Evolutionary conservation across 2,329 filamentous ascomycete species (phyloP).

Genomic region (Nemania sp.): DNA sequence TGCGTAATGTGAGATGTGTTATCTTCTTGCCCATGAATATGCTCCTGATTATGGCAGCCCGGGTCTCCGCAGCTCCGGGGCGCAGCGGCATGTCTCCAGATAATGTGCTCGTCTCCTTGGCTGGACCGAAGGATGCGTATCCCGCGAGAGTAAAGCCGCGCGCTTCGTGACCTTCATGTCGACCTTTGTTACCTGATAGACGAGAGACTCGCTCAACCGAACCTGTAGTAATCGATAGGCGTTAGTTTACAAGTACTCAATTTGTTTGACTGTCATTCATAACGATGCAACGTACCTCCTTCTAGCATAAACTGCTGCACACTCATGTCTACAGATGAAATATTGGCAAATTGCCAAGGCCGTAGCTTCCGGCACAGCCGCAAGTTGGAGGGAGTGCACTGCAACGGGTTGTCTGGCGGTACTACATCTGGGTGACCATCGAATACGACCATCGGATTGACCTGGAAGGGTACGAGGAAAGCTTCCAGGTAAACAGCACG

Average conservation of each 20-base stretch:
- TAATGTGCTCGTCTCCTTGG: slow-evolving; percentile 13
- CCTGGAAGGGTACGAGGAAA: slow-evolving; percentile 46
- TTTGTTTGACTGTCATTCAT: neutral
- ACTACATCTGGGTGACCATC: slow-evolving; percentile 42
- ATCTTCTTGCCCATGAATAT: slow-evolving; percentile 42
- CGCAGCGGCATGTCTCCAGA: slow-evolving; percentile 7
- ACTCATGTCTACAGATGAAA: slow-evolving; percentile 44
- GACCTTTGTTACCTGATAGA: slow-evolving; percentile 41
- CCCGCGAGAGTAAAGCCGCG: slow-evolving; percentile 37
- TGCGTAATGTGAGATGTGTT: slow-evolving; percentile 44
- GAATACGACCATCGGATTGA: slow-evolving; percentile 44
- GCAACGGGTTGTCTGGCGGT: slow-evolving; percentile 36
- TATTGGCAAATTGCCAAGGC: slow-evolving; percentile 48
- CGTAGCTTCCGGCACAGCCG: slow-evolving; percentile 37
- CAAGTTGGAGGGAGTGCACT: slow-evolving; percentile 32
- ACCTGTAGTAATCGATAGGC: slow-evolving; percentile 31
- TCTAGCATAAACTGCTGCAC: slow-evolving; percentile 45
- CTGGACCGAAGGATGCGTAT: slow-evolving; percentile 39
- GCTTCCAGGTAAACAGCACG: slow-evolving; percentile 48
- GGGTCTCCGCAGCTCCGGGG: slow-evolving; percentile 30
- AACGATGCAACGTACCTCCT: slow-evolving; percentile 40
- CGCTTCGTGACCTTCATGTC: slow-evolving; percentile 41
- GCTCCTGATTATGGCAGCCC: slow-evolving; percentile 25
- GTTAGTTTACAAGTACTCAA: slow-evolving; percentile 4
- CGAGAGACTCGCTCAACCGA: slow-evolving; percentile 44